phyloP scores from a whole-genome alignment of 345 rosid genomes.

The Citrus maxima region DNA sequence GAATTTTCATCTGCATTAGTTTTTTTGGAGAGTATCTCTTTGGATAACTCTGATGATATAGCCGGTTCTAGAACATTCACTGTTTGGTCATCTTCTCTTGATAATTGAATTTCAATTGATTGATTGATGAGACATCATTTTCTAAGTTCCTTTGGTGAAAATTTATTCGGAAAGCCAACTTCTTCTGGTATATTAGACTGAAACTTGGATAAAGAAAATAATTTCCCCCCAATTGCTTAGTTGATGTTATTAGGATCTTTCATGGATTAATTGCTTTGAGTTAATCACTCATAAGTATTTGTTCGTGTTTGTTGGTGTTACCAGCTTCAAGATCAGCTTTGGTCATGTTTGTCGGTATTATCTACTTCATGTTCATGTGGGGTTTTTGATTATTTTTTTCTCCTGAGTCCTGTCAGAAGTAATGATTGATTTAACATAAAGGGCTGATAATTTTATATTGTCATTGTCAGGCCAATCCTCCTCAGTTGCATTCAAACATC shows the following conservation, averaged over 20 bases:
- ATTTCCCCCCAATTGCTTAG: no score
- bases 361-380: no score
- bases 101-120: neutral
- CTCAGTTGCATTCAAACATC: constrained; percentile 60
- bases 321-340: neutral
- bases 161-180: neutral
- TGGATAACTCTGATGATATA: neutral
- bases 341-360: no score
- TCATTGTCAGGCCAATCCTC: constrained; percentile 55
- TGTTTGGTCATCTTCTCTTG: neutral
- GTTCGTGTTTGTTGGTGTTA: neutral
- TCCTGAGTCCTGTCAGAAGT: neutral
- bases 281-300: no score
- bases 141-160: no score
- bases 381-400: neutral
- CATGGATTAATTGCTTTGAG: no score
- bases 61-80: neutral
- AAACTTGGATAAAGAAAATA: no score
- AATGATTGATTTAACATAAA: constrained; percentile 8
- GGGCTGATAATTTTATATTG: constrained; percentile 7
- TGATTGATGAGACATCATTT: no score
- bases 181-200: neutral
- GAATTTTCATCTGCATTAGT: neutral
- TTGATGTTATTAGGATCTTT: no score
- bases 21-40: neutral